Evolutionary conservation across 2,329 filamentous ascomycete genomes (phyloP).

Genomic region (Parafenestella ontariensis): DNA sequence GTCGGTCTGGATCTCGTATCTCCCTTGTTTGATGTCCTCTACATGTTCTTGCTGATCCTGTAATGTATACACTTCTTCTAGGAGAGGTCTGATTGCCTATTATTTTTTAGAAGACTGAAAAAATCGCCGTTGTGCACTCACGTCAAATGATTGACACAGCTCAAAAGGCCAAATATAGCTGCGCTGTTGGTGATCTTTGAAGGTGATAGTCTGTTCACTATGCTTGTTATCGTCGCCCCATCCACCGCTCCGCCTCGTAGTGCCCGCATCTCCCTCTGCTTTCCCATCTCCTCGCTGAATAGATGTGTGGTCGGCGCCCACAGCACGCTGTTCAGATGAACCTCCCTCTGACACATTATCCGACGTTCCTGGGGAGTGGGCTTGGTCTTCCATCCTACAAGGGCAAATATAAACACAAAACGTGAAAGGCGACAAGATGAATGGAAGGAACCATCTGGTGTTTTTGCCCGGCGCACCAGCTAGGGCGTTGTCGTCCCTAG

Average conservation of each 20-base stretch:
- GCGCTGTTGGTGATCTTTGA: background rate
- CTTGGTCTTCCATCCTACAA: background rate
- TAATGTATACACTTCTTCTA: slow-evolving; percentile 20
- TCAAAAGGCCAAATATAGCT: slow-evolving; percentile 5
- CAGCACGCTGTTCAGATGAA: background rate
- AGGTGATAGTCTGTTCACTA: background rate
- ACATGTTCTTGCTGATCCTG: background rate
- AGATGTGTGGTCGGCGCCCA: background rate
- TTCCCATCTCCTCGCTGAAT: background rate
- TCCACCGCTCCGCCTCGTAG: no score
- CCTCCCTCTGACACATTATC: background rate
- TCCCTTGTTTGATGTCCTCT: slow-evolving; percentile 12
- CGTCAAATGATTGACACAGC: background rate
- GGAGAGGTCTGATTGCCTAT: slow-evolving; percentile 16
- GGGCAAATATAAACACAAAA: background rate
- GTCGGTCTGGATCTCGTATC: slow-evolving; percentile 19
- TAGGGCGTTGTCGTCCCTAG: no score
- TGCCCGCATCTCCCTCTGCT: background rate
- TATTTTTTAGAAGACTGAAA: background rate
- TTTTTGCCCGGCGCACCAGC: no score
- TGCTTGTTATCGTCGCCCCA: background rate
- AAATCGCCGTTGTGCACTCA: background rate
- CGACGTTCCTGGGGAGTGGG: background rate
- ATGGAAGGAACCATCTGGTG: slow-evolving; percentile 1
- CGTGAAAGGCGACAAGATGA: background rate